Evolutionary conservation across 768 basidiomycete species (phyloP).

Genomic region (Leccinum uliginosum): DNA sequence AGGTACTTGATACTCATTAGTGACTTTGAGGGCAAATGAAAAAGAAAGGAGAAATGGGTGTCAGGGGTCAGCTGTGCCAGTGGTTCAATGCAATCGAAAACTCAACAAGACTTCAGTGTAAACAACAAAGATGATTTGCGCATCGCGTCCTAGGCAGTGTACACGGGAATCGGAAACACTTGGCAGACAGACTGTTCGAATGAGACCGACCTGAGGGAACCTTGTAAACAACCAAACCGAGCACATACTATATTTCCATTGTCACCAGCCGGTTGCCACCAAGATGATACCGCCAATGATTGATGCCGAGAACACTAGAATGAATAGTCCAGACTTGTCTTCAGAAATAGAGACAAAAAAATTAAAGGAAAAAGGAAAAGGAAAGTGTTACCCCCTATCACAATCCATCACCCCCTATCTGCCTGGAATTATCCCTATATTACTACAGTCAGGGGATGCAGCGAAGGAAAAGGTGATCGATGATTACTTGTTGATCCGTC

Average conservation of each 20-base stretch:
- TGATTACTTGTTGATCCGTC: not conserved
- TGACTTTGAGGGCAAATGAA: not conserved
- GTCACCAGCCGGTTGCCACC: not conserved
- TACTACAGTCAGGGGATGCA: not conserved
- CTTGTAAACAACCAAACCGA: not conserved
- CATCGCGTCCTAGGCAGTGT: not conserved
- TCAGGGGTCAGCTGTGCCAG: not conserved
- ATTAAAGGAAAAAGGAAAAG: not conserved
- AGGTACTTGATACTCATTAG: not conserved
- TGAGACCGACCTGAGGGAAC: not conserved
- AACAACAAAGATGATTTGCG: not conserved
- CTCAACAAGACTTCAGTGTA: not conserved
- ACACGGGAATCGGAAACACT: not conserved
- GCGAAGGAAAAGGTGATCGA: not conserved
- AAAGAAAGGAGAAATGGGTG: not conserved
- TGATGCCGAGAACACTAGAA: not conserved
- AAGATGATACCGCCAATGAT: not conserved
- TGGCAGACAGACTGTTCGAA: not conserved
- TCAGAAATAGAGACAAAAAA: not conserved
- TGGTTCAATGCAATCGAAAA: not conserved
- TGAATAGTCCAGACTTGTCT: not conserved
- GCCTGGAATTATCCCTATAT: not conserved
- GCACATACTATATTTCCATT: not conserved
- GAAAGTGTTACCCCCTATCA: not conserved
- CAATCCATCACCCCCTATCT: not conserved